Conservation (phyloP, 208 protist species). For the Crithidia sp. region DNA sequence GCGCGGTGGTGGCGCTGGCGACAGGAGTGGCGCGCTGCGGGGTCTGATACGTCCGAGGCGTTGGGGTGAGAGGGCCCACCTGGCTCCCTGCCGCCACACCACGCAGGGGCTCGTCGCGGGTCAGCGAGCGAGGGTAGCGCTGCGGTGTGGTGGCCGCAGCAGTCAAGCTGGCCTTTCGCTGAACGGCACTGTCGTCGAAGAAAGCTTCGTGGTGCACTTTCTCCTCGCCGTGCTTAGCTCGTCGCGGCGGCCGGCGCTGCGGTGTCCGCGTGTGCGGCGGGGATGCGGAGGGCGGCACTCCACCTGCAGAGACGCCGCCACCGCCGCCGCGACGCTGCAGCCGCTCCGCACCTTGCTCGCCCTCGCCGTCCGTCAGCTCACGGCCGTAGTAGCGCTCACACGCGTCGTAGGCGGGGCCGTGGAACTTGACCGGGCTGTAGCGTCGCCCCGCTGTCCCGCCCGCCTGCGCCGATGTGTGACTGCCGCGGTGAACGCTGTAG, state of each 20-base stretch:
- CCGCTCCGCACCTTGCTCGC: conserved; percentile 4
- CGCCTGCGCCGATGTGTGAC: not conserved
- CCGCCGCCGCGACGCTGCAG: not conserved
- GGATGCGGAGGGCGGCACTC: not conserved
- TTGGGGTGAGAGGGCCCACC: not conserved
- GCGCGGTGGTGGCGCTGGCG: not conserved
- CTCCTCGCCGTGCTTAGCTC: not conserved
- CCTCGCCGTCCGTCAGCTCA: conserved; percentile 15
- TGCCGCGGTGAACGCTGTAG: not conserved
- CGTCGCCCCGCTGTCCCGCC: conserved; percentile 4
- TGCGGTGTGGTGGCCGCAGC: not conserved
- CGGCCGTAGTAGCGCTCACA: conserved; percentile 40
- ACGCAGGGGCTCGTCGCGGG: conserved; percentile 23
- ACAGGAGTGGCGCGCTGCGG: conserved; percentile 20
- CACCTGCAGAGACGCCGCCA: not conserved
- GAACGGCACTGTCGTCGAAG: not conserved
- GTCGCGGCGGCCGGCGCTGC: not conserved
- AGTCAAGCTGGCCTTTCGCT: not conserved
- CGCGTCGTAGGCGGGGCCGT: conserved; percentile 38
- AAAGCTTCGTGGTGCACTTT: conserved; percentile 1
- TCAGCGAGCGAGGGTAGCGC: conserved; percentile 28
- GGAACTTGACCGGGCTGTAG: conserved; percentile 46
- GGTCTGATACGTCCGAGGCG: not conserved
- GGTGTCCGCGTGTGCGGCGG: not conserved
- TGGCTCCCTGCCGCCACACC: not conserved